These are phyloP conservation scores for Aspergillus pseudonomiae DNA, from an alignment of 2,329 filamentous ascomycete genomes.

Conservation along the genomic window DNA sequence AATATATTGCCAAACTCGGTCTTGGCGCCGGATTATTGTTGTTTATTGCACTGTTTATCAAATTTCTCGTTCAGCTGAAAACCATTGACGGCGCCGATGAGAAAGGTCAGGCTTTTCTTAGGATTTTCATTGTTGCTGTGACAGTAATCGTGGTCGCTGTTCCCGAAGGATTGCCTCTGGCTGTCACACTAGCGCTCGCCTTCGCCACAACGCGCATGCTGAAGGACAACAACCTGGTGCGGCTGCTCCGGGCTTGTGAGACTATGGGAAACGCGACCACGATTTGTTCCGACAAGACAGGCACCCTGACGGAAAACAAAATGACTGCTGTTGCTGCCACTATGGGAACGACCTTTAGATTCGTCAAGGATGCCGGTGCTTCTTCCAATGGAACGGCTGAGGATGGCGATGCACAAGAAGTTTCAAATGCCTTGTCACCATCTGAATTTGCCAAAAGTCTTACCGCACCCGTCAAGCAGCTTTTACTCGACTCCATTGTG, in stretches of 20 bases:
- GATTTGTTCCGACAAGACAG: conserved; percentile 68
- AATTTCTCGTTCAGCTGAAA: conserved; percentile 68
- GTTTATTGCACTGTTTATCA: conserved; percentile 79
- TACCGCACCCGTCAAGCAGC: conserved; percentile 54
- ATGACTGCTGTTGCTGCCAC: conserved; percentile 65
- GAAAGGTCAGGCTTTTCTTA: conserved; percentile 62
- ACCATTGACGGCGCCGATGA: conserved; percentile 50
- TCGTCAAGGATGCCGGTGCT: conserved; percentile 43
- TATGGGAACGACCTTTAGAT: conserved; percentile 51
- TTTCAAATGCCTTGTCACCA: conserved; percentile 53
- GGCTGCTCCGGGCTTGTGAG: conserved; percentile 62
- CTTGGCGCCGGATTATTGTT: conserved; percentile 71
- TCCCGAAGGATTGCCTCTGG: conserved; percentile 63
- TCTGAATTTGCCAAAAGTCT: conserved; percentile 59
- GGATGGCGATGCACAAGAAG: conserved; percentile 17
- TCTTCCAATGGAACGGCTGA: conserved; percentile 25
- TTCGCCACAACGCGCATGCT: conserved; percentile 67
- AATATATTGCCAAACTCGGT: conserved; percentile 77
- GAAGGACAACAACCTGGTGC: conserved; percentile 65
- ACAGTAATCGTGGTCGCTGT: conserved; percentile 64
- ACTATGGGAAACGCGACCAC: conserved; percentile 68
- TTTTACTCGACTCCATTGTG: conserved; percentile 66
- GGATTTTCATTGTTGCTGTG: conserved; percentile 61
- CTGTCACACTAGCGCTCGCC: conserved; percentile 63
- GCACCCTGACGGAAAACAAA: conserved; percentile 66